Base-by-base conservation (phyloP, 2,329 filamentous ascomycete species). In the Cercospora zeina region DNA sequence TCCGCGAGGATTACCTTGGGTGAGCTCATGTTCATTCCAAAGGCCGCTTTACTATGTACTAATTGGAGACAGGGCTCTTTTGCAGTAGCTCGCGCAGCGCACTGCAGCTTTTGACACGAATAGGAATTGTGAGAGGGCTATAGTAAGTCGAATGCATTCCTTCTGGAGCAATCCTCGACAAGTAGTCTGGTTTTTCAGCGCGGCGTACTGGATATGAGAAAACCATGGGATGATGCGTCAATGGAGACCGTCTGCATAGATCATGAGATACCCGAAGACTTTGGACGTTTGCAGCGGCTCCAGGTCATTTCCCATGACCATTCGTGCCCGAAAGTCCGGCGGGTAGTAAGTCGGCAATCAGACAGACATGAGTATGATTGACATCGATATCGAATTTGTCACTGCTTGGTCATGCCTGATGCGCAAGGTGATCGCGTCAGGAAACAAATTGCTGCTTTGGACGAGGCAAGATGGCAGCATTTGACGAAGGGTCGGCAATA, bases 1-100 rank as follows among this genome's bases (percentile, higher is more conserved):
- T 99, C 80, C 96, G 96, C 79, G 93, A 89, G 74, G 85, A 76
- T 63, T 76, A 73, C 58, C 69, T 76, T 16, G 74, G 74, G 72
- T 76, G 59, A 55, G 56, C 19, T 39, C n/a, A 24, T 14, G 9
- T 30, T 11, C 19, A 21, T 34, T 6, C 11, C 9, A 16, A 53
- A 50, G 14, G 36, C 5, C 10, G 6, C 11, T 14, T 10, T 34
- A 54, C 10, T 39, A 10, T 39, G 36, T 30, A 39, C 60, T 62
- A 30, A 62, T 33, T 11, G 42, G 16, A n/a, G 36, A 34, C 42
- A 63, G 61, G 34, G 36, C 61, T 30, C 39, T 63, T 42, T 42
- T 63, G 30, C 61, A 63, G 36, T 63, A 54, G 59, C 53, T 53
- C 21, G 31, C 33, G 30, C 37, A 10, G 19, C 34, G 16, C 10